Evolutionary conservation across 257 asterid species (phyloP).

Genomic region (Capsicum pubescens): DNA sequence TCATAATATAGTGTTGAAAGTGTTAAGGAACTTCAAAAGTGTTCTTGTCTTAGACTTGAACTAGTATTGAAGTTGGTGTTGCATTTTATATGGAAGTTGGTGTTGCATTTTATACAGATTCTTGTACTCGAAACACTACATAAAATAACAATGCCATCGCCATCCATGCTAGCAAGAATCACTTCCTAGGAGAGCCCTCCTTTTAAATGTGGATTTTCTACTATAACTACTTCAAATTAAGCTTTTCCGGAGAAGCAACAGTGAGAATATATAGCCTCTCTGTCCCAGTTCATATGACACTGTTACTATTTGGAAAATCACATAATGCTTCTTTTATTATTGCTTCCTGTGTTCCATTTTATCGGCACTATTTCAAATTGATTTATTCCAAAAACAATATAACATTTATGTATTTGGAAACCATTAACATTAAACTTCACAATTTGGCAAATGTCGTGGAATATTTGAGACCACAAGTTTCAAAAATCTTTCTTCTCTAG

Average conservation of each 20-base stretch:
- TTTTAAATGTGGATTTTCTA: constrained; percentile 14
- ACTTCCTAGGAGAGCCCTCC: not conserved
- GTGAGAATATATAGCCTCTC: not conserved
- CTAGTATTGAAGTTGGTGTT: too few species aligned
- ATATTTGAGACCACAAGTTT: not conserved
- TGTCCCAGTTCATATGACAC: not conserved
- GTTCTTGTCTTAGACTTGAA: too few species aligned
- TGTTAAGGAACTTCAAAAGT: too few species aligned
- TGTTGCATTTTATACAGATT: too few species aligned
- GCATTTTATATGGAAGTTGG: too few species aligned
- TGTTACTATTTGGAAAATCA: not conserved
- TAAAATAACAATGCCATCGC: not conserved
- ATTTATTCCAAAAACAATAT: not conserved
- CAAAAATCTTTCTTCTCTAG: not conserved
- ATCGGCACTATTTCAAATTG: not conserved
- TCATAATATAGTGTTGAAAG: too few species aligned
- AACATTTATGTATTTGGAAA: not conserved
- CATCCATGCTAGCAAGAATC: constrained; percentile 1
- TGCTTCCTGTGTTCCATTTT: not conserved
- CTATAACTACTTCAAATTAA: not conserved
- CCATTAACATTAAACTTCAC: not conserved
- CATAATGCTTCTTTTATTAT: not conserved
- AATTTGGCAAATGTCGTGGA: not conserved
- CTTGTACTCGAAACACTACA: too few species aligned
- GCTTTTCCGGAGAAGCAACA: not conserved